Base-by-base conservation (phyloP, 345 rosid genomes). In the Gossypium rotundifolium region DNA sequence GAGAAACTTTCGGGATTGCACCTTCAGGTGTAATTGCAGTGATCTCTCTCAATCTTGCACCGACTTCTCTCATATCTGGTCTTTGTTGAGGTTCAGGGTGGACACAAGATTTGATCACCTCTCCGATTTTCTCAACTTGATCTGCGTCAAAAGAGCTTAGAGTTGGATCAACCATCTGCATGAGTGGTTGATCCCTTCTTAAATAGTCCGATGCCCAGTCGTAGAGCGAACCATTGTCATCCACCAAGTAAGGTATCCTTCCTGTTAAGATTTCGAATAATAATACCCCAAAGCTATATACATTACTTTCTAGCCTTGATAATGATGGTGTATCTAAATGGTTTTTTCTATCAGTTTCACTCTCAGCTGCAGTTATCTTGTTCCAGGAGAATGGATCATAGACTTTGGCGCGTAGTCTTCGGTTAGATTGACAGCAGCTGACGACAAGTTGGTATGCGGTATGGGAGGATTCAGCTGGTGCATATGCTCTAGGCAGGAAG, bases 401-500 rank as follows among this genome's bases (percentile, higher is more conserved):
- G 73, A 92, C 81, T 82, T 94, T 92, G 67, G 91, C 93, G 98
- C 98, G 1, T 91, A 94, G 71, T 94, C 98, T 70, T 94, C 98
- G 0, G 94, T 87, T 58, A 92, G 97, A 69, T 79, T 85, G 70
- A 94, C 78, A 0, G 90, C 80, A 4, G 95, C 84, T 12, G 98
- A 94, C 74, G 69, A 84, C 49, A 94, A 83, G 75, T 83, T 79
- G 74, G 86, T 83, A 80, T 89, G 94, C 44, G 86, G 81, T 22
- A 90, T 53, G 0, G 96, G 93, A 18, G 97, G 95, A 65, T 72
- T 82, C 72, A 87, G 84, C 18, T 84, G 87, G 84, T 94, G 98
- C 95, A 94, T 83, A 72, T 89, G 81, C 59, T 92, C 94, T 2
- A 94, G 91, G 70, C 97, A 92, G 81, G 91, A 92, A n/a, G 97